Evolutionary conservation across 2,329 filamentous ascomycete species (phyloP).

Genomic region (Celoporthe dispersa): DNA sequence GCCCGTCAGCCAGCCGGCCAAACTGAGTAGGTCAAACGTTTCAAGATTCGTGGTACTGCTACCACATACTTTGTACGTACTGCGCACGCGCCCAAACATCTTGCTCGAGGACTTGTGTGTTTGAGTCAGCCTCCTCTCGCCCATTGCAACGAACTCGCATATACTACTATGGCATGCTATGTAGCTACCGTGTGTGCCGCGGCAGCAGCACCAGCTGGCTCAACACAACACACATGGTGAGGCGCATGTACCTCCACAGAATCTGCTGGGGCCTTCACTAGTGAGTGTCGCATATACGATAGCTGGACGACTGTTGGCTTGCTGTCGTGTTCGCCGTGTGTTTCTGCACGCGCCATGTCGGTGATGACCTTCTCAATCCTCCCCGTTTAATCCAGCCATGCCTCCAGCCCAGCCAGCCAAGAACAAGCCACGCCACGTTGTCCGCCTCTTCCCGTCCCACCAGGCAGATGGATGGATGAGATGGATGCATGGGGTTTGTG

Average conservation of each 20-base stretch:
- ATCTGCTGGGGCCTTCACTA: background rate
- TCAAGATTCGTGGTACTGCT: background rate
- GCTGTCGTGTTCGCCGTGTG: background rate
- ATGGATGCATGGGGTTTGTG: background rate
- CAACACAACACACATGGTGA: background rate
- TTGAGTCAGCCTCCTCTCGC: background rate
- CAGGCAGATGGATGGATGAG: background rate
- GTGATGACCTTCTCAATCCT: background rate
- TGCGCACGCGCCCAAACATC: background rate
- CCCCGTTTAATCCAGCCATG: background rate
- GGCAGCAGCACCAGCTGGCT: background rate
- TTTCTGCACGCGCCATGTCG: background rate
- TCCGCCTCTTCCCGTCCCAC: constrained; percentile 4
- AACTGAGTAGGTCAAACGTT: background rate
- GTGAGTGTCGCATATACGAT: background rate
- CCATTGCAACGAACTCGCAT: background rate
- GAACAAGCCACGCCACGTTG: constrained; percentile 10
- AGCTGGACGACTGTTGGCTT: background rate
- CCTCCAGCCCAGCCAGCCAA: background rate
- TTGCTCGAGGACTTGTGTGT: background rate
- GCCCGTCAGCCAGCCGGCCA: background rate
- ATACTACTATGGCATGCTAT: background rate
- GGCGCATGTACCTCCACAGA: background rate
- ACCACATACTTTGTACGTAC: background rate
- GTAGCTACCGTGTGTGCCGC: background rate